Evolutionary conservation across 2,329 filamentous ascomycete genomes (phyloP), one percentile per base, ranked within the genome.

Genomic region (Cercospora canescens): DNA sequence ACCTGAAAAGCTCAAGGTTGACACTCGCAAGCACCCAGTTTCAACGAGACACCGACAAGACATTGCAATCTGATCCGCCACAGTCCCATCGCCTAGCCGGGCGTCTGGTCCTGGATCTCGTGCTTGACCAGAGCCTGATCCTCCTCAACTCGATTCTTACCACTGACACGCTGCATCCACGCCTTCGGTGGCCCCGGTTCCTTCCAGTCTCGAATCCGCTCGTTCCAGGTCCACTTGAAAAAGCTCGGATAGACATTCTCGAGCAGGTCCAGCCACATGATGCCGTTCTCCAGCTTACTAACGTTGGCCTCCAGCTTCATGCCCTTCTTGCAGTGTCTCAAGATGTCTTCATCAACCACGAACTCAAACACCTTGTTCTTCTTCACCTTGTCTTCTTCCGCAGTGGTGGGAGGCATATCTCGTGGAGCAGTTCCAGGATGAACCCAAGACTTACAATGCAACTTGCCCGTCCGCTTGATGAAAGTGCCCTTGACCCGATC

Each of bases 311-410:
- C 73, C 56, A 84, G 74, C 74, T 81, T 84, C 78, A 84, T 78
- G 0, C 92, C 91, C 0, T 84, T 77, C 65, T 86, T 85, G 73
- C 91, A 86, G 63, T 86, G 80, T 30, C 81, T 67, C 18, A 91
- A 78, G 2, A 87, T 76, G 4, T 83, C 77, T 28, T 87, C 85
- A 67, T 97, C 93, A 3, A 97, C 74, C 73, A 91, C 87, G 69
- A 96, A 89, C 12, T 76, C 75, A 67, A 81, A 79, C 54, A 81
- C 82, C 50, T 85, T 81, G 34, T 82, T 81, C 34, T 88, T 81
- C 50, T 76, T 69, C n/a, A 69, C 50, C 16, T 77, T 71, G 7
- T 66, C 66, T 1, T 52, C 58, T 2, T 60, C 60, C 14, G 61
- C 64, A 65, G 71, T 45, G 18, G 69, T 57, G 28, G 67, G 24